Evolutionary conservation across 345 rosid genomes (phyloP).

Genomic region (Rhizophora apiculata): DNA sequence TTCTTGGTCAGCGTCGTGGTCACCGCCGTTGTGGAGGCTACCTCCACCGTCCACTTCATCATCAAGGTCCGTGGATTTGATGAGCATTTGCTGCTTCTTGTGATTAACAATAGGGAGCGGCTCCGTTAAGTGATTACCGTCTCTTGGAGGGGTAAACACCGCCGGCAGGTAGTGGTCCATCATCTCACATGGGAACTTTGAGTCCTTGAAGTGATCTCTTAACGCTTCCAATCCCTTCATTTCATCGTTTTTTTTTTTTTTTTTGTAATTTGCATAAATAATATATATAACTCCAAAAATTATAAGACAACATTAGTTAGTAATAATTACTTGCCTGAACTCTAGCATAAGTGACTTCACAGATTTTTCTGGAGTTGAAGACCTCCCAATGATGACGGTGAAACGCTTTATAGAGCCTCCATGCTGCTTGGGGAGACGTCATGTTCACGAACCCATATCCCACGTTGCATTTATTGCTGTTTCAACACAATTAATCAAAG

Average conservation of each 20-base stretch:
- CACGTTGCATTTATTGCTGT: conserved; percentile 87
- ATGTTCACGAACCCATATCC: conserved; percentile 99
- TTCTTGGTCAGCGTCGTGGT: conserved; percentile 11
- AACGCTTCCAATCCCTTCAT: conserved; percentile 75
- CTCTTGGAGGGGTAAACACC: conserved; percentile 78
- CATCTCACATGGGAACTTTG: conserved; percentile 65
- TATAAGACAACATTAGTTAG: neutral
- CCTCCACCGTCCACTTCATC: conserved; percentile 12
- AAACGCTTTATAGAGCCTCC: conserved; percentile 76
- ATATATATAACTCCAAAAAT: no score
- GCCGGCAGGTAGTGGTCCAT: conserved; percentile 70
- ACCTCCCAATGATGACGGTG: conserved; percentile 76
- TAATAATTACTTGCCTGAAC: conserved; percentile 53
- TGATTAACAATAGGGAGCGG: conserved; percentile 47
- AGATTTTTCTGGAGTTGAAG: conserved; percentile 73
- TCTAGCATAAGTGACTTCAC: conserved; percentile 87
- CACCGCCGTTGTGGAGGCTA: neutral
- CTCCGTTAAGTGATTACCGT: conserved; percentile 55
- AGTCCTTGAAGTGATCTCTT: conserved; percentile 82
- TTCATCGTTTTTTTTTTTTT: neutral
- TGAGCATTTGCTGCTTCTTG: conserved; percentile 6
- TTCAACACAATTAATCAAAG: neutral
- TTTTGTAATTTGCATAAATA: no score
- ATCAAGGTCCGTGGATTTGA: neutral
- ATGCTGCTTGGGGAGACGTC: conserved; percentile 77